Conservation (phyloP, 2,329 filamentous ascomycete genomes). For the Fusarium nelsonii region DNA sequence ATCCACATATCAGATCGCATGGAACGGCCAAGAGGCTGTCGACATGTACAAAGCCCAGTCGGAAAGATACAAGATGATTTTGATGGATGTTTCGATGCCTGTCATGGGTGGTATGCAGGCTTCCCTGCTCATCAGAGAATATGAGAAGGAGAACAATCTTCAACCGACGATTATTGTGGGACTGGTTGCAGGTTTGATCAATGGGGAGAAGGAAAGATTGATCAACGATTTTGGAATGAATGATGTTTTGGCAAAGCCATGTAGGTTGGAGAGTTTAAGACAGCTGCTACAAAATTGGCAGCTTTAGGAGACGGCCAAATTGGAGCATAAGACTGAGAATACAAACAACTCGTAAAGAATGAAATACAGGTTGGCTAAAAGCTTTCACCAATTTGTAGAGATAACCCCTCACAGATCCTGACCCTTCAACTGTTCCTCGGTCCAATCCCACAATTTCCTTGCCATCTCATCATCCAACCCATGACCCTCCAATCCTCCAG, state of each 20-base stretch:
- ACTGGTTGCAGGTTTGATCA: background rate
- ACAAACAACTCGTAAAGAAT: too few relatives aligned
- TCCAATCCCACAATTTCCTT: slow-evolving; percentile 11
- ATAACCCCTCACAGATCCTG: background rate
- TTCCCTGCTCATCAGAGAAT: background rate
- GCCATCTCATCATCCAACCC: slow-evolving; percentile 8
- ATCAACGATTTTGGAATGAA: slow-evolving; percentile 4
- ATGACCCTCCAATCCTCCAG: background rate
- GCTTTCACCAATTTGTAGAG: too few relatives aligned
- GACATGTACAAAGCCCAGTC: slow-evolving; percentile 9
- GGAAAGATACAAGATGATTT: background rate
- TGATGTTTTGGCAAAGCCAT: background rate
- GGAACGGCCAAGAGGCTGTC: slow-evolving; percentile 15
- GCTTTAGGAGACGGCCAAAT: background rate
- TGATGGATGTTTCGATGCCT: slow-evolving; percentile 20
- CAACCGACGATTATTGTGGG: slow-evolving; percentile 9
- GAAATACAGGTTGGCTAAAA: background rate
- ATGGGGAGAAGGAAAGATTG: background rate
- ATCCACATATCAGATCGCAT: background rate
- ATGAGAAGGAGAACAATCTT: slow-evolving; percentile 3
- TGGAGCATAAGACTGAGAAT: background rate
- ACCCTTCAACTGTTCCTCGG: background rate
- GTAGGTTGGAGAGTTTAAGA: background rate
- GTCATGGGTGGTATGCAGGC: slow-evolving; percentile 15
- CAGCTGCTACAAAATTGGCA: background rate